These are phyloP conservation scores for Acanthamoeba lenticulata DNA, from an alignment of 208 protist species.

Conservation along the genomic window DNA sequence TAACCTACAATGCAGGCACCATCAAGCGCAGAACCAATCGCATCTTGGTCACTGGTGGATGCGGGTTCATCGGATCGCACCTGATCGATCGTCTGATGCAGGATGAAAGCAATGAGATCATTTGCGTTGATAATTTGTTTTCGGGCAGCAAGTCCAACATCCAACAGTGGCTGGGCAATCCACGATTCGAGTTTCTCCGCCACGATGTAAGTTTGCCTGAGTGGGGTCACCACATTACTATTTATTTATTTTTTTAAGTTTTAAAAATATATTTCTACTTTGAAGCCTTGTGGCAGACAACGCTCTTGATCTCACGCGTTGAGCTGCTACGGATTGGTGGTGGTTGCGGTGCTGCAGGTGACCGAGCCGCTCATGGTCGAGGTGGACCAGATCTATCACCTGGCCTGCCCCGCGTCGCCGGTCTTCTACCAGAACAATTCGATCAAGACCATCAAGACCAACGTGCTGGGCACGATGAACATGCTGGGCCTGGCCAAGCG, in stretches of 20 bases:
- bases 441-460: constrained; percentile 65
- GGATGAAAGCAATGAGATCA: background rate
- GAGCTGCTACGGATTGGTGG: no score
- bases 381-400: constrained; percentile 68
- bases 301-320: no score
- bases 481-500: constrained; percentile 62
- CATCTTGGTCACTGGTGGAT: background rate
- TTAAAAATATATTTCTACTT: no score
- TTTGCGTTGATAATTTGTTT: constrained; percentile 20
- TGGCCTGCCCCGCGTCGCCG: constrained; percentile 33
- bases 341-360: background rate
- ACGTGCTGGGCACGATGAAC: constrained; percentile 63
- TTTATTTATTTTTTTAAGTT: background rate
- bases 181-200: background rate
- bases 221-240: background rate
- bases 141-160: background rate
- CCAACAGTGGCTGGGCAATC: background rate
- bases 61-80: constrained; percentile 39
- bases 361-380: background rate
- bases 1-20: background rate
- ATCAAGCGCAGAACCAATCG: background rate
- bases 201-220: background rate
- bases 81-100: background rate
- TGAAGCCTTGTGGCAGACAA: no score
- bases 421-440: constrained; percentile 33